Percentiles rank a stretch among this genome's conserved stretches.
phyloP scores from a whole-genome alignment of 352 stramenopile species.

The Plasmopara muralis region DNA sequence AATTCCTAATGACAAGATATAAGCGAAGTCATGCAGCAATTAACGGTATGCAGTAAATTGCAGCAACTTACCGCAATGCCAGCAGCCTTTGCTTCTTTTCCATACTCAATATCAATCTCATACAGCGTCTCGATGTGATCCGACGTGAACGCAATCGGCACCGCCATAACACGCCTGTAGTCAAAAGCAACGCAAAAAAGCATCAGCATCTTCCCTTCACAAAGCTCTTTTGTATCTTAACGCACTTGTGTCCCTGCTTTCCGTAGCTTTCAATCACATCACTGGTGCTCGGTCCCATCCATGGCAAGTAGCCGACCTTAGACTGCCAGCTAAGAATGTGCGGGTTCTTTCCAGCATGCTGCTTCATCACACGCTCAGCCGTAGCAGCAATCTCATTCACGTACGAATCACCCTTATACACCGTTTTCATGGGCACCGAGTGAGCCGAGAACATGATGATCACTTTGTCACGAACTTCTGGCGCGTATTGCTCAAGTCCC shows the following conservation, averaged over 20 bases:
- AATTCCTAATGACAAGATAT: slow-evolving; percentile 63
- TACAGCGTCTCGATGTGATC: slow-evolving; percentile 99
- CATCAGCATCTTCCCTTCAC: not conserved
- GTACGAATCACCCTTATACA: slow-evolving; percentile 87
- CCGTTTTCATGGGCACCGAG: slow-evolving; percentile 86
- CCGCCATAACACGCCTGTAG: slow-evolving; percentile 90
- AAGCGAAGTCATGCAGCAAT: not conserved
- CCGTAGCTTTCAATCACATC: slow-evolving; percentile 91
- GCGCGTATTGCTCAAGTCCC: slow-evolving; percentile 89
- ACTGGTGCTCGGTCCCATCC: slow-evolving; percentile 97
- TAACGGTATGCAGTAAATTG: not conserved
- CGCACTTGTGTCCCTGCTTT: slow-evolving; percentile 86
- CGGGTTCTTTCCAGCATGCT: slow-evolving; percentile 56
- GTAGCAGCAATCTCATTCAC: slow-evolving; percentile 79
- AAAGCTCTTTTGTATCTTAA: slow-evolving; percentile 5
- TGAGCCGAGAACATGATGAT: slow-evolving; percentile 90
- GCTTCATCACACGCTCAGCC: slow-evolving; percentile 63
- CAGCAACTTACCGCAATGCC: slow-evolving; percentile 79
- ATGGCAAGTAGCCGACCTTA: slow-evolving; percentile 97
- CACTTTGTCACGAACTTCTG: slow-evolving; percentile 82
- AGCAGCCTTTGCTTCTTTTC: slow-evolving; percentile 91
- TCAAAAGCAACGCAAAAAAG: slow-evolving; percentile 7
- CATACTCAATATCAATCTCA: slow-evolving; percentile 99
- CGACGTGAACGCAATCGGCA: slow-evolving; percentile 97
- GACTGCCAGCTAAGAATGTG: slow-evolving; percentile 95